Percentiles rank a stretch among this genome's conserved stretches.
These are phyloP conservation scores for Russula dissimulans DNA, from an alignment of 768 basidiomycete species.

Conservation along the genomic window DNA sequence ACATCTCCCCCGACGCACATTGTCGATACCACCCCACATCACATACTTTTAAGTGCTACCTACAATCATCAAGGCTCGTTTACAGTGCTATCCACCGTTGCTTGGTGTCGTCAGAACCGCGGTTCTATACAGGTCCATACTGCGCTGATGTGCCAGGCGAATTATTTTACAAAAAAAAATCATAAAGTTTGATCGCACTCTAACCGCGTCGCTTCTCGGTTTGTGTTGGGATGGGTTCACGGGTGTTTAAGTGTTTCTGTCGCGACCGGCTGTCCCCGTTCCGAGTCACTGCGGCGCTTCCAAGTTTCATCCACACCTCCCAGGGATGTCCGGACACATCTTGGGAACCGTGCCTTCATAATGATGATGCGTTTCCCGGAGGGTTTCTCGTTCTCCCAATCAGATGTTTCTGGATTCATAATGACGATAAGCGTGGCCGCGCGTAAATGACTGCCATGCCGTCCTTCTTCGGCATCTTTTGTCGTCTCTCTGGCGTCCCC, in stretches of 20 bases:
- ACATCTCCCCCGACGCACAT: conserved; percentile 11
- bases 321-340: no score
- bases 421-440: neutral
- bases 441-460: neutral
- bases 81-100: conserved; percentile 9
- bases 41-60: conserved; percentile 17
- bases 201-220: neutral
- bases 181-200: conserved; percentile 2
- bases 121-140: conserved; percentile 3
- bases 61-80: conserved; percentile 11
- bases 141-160: conserved; percentile 9
- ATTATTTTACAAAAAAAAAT: neutral
- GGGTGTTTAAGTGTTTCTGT: no score
- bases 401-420: conserved; percentile 12
- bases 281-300: neutral
- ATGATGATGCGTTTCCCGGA: neutral
- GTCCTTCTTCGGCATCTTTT: neutral
- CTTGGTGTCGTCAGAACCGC: conserved; percentile 8
- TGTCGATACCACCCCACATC: conserved; percentile 16
- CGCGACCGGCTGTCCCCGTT: conserved; percentile 3
- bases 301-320: neutral
- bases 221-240: no score
- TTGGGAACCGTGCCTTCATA: neutral
- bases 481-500: neutral
- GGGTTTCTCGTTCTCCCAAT: neutral